Evolutionary conservation across 257 asterid species (phyloP).

Genomic region (Nicotiana benthamiana): DNA sequence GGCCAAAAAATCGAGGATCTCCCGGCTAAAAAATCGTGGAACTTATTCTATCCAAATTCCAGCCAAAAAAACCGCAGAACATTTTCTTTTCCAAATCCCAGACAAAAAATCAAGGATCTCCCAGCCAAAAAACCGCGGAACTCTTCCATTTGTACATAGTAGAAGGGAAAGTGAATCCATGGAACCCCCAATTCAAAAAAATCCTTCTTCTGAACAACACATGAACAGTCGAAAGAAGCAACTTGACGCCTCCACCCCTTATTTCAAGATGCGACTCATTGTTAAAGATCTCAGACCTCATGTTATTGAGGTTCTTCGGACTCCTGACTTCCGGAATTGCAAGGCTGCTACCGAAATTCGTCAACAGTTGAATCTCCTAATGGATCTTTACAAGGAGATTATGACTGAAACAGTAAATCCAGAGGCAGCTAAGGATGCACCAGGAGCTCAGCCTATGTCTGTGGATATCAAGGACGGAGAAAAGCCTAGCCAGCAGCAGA

Average conservation of each 20-base stretch:
- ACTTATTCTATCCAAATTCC: too few species aligned
- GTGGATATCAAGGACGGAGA: conserved; percentile 22
- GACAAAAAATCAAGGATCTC: too few species aligned
- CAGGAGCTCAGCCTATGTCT: conserved; percentile 5
- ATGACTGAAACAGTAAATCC: conserved; percentile 25
- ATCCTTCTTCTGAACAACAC: conserved; percentile 7
- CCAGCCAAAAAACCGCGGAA: too few species aligned
- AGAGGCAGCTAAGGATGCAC: conserved; percentile 29
- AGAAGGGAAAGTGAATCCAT: conserved; percentile 11
- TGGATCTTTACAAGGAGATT: conserved; percentile 58
- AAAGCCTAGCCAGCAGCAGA: conserved; percentile 22
- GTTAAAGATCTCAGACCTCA: conserved; percentile 73
- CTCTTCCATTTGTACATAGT: too few species aligned
- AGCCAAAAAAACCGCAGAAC: too few species aligned
- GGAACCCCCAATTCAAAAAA: conserved; percentile 23
- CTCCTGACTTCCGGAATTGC: conserved; percentile 77
- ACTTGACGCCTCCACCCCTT: conserved; percentile 39
- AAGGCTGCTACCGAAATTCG: conserved; percentile 77
- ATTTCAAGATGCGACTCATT: conserved; percentile 56
- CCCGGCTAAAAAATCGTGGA: too few species aligned
- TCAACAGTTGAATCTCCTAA: conserved; percentile 53
- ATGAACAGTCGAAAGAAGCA: conserved; percentile 43
- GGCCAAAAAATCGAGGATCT: too few species aligned
- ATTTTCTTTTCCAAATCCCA: too few species aligned
- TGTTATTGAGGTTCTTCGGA: conserved; percentile 75